phyloP scores from a whole-genome alignment of 805 yeast species.

The Yarrowia yakushimensis region DNA sequence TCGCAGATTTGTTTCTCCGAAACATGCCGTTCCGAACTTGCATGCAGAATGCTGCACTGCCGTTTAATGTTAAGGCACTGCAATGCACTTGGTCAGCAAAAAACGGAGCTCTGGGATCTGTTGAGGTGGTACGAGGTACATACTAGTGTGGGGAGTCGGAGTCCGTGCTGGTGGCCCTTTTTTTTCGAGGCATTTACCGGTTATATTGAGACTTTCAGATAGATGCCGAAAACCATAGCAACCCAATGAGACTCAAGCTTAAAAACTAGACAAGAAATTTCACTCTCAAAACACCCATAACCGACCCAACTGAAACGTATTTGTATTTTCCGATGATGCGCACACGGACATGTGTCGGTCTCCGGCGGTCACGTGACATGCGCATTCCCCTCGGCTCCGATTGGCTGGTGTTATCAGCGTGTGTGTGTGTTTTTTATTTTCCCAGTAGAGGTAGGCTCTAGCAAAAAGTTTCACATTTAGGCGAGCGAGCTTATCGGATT shows the following conservation, averaged over 20 bases:
- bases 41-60: not conserved
- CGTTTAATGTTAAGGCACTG: conserved; percentile 20
- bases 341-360: too few species aligned
- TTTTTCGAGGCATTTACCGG: too few species aligned
- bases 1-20: not conserved
- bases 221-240: not conserved
- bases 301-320: too few species aligned
- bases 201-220: too few species aligned
- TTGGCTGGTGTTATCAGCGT: not conserved
- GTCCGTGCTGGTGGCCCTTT: not conserved
- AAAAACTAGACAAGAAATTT: too few species aligned
- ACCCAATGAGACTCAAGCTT: not conserved
- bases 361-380: not conserved
- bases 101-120: not conserved
- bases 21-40: not conserved
- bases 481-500: not conserved
- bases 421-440: too few species aligned
- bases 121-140: not conserved
- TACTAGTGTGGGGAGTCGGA: too few species aligned
- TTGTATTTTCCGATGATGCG: too few species aligned
- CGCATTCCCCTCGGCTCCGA: not conserved
- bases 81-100: not conserved
- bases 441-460: not conserved
- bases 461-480: not conserved
- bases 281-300: not conserved